Evolutionary conservation across 2,329 filamentous ascomycete species (phyloP), one percentile per base, ranked within the genome.

Genomic region (Diaporthe caulivora): DNA sequence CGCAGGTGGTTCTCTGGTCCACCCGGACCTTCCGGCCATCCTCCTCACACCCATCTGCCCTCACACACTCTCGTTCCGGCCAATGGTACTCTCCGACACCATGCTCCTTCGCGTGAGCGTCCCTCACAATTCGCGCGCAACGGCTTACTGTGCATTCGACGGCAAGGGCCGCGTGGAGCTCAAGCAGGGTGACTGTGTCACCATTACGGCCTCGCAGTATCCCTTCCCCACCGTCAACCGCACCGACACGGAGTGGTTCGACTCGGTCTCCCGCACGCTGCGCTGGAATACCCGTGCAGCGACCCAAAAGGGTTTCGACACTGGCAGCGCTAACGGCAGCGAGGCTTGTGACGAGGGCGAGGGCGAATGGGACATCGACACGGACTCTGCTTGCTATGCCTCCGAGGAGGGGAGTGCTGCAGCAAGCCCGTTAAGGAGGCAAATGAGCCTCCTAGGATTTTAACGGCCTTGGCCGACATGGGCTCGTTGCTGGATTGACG

Each of bases 1-100:
- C 15, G 97, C 97, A 21, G 97, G 97, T 75, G 97, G 97, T 78
- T 97, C 95, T 29, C 92, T 99, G 58, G 96, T 98, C 73, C 96
- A 98, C 81, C 97, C 97, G 0, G 96, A 98, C 80, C 98, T 99
- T 75, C 97, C 97, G 18, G 97, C 95, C 78, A 98, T 99, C 78
- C 92, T 98, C 54, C 90, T 99, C 71, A 99, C 97, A 0, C 97
- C 97, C 26, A 98, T 99, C 83, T 99, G 97, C 84, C 97, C 97
- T 11, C 97, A 99, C 81, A 98, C 96, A 0, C 88, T 99, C 21
- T 98, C 95, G 18, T 99, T 99, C 90, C 92, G 97, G 13, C 97
- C 97, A 44, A 98, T 99, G 97, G 94, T 99, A 10, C 91, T 99
- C 64, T 97, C 95, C 64, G 97, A 99, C 84, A 97, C 94, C 72